These are phyloP conservation scores for Fragilaria crotonensis DNA, from an alignment of 108 stramenopile genomes.

Conservation along the genomic window DNA sequence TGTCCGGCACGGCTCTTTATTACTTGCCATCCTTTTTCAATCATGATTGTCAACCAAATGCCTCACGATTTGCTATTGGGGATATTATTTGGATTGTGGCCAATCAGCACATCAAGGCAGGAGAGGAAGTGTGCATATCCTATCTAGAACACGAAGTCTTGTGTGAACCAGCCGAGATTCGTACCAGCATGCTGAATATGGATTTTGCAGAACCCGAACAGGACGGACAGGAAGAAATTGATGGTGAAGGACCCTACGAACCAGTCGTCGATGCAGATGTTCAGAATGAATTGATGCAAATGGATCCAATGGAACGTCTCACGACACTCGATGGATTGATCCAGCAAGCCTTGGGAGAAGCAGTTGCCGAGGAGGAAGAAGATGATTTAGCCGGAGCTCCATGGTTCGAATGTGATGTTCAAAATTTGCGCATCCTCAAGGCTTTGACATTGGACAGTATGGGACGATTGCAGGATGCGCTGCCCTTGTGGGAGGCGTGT, in stretches of 20 bases:
- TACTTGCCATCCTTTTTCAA: conserved; percentile 66
- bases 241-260: conserved; percentile 15
- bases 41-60: conserved; percentile 57
- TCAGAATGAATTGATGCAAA: conserved; percentile 69
- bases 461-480: conserved; percentile 37
- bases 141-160: conserved; percentile 74
- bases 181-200: conserved; percentile 52
- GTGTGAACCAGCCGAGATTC: conserved; percentile 47
- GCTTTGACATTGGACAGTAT: conserved; percentile 62
- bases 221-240: not conserved
- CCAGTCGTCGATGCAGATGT: conserved; percentile 68
- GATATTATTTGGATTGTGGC: conserved; percentile 77
- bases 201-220: conserved; percentile 41
- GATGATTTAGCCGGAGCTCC: conserved; percentile 18
- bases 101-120: conserved; percentile 50
- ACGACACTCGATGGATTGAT: conserved; percentile 50
- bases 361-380: conserved; percentile 9
- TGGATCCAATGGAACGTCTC: conserved; percentile 56
- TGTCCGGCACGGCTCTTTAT: conserved; percentile 57
- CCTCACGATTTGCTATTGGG: conserved; percentile 58
- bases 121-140: conserved; percentile 58
- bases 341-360: conserved; percentile 41
- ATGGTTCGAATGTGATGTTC: conserved; percentile 67
- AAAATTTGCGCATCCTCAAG: conserved; percentile 58
- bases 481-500: conserved; percentile 52